Percentiles rank a stretch among this genome's conserved stretches.
These are phyloP conservation scores for Phytophthora idaei DNA, from an alignment of 352 stramenopile genomes.

Conservation along the genomic window DNA sequence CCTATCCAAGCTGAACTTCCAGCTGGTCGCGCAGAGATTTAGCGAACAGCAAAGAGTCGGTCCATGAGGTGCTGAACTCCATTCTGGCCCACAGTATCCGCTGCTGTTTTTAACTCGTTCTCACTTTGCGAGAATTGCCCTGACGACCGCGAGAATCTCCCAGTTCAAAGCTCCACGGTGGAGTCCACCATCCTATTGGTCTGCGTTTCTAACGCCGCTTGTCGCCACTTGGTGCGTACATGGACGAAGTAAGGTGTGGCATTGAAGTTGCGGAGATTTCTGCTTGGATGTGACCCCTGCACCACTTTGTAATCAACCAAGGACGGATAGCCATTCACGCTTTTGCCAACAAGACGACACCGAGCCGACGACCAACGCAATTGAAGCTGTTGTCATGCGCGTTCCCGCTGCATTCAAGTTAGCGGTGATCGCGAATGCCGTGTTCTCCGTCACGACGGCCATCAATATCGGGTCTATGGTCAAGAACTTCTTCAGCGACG, in stretches of 20 bases:
- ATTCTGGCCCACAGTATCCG: not conserved
- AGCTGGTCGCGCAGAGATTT: no score
- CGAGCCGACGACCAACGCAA: not conserved
- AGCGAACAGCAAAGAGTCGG: not conserved
- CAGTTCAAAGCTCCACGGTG: not conserved
- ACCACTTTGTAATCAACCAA: slow-evolving; percentile 1
- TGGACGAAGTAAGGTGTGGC: no score
- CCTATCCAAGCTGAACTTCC: no score
- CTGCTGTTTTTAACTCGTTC: no score
- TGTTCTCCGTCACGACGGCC: slow-evolving; percentile 23
- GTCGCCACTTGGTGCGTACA: no score
- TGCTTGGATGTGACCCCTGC: slow-evolving; percentile 17
- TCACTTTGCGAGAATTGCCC: no score
- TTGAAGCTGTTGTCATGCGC: slow-evolving; percentile 7
- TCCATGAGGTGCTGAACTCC: not conserved
- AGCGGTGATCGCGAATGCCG: slow-evolving; percentile 21
- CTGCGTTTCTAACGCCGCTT: not conserved
- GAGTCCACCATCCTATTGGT: not conserved
- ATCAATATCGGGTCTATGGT: slow-evolving; percentile 14
- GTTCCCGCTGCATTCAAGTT: slow-evolving; percentile 15
- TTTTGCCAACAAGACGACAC: slow-evolving; percentile 25
- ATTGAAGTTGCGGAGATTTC: slow-evolving; percentile 1
- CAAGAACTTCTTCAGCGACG: slow-evolving; percentile 32
- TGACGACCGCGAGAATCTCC: not conserved
- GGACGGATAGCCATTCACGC: slow-evolving; percentile 14